Evolutionary conservation across 805 yeast species (phyloP), one percentile per base, ranked within the genome.

Genomic region (Wickerhamomyces subpelliculosus): DNA sequence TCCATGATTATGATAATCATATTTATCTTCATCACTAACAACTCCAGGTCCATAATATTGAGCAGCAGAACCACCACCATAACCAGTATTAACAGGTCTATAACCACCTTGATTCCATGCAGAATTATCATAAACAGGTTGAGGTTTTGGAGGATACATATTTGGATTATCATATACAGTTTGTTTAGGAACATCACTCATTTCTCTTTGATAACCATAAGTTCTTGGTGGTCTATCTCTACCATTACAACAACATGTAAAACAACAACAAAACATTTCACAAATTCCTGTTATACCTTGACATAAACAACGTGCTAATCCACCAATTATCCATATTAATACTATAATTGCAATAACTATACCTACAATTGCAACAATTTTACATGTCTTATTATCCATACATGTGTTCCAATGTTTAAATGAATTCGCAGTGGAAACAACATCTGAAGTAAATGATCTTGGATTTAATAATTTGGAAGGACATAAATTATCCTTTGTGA

Each of bases 331-430:
- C 83, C 88, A 80, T 6, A 82, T 36, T 0, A 57, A 61, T 0
- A 82, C 41, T 3, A 84, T 47, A 0, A 55, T 65, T 0, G 79
- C 90, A 11, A 85, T 51, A 0, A 65, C 74, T 4, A 84, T 80
- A 3, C 84, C 81, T 12, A 83, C 84, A 32, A 84, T 84, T 4
- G 84, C 89, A 17, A 81, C 73, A 40, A 84, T 74, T 53, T 84
- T 85, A 60, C 95, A 85, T 34, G 78, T 67, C 32, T 62, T 78
- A 57, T 83, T 81, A 52, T 71, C 81, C 90, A 83, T 84, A 60
- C 95, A 85, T 3, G 84, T 73, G 52, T 80, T 76, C 93, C 94
- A 84, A 37, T 57, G 47, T 51, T 67, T 73, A 65, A 81, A 81
- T 6, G 83, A 58, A 22, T 65, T 48, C 6, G 64, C 67, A 3